These are phyloP conservation scores for Oligophagozyma castellii DNA, from an alignment of 1,139 yeast genomes.

Conservation along the genomic window DNA sequence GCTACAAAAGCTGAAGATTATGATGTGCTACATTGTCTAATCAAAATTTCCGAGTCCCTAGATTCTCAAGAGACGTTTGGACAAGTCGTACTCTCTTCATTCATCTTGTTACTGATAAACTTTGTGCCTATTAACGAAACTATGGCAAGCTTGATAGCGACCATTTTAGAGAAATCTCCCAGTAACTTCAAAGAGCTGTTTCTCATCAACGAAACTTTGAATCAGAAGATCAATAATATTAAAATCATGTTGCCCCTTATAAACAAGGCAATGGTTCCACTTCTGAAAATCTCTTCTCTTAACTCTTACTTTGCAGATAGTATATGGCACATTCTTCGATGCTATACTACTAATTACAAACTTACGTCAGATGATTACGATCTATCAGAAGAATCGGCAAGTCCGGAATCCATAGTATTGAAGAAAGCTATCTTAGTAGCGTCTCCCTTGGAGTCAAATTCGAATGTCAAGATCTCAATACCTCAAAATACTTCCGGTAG, in stretches of 20 bases:
- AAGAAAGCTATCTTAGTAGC: constrained; percentile 28
- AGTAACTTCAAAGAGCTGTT: constrained; percentile 41
- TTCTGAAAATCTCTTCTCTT: constrained; percentile 45
- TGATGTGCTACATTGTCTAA: not conserved
- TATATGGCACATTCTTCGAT: constrained; percentile 43
- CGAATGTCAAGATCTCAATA: constrained; percentile 28
- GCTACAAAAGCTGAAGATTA: not conserved
- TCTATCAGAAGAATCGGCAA: constrained; percentile 11
- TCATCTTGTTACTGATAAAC: constrained; percentile 50
- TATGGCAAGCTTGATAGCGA: constrained; percentile 37
- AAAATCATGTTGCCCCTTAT: constrained; percentile 57
- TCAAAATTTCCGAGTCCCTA: not conserved
- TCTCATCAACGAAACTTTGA: constrained; percentile 41
- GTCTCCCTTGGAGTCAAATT: constrained; percentile 30
- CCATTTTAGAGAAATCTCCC: constrained; percentile 42
- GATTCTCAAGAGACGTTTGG: constrained; percentile 1
- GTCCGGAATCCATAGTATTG: constrained; percentile 24
- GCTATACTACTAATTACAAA: constrained; percentile 34
- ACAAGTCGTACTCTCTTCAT: constrained; percentile 35
- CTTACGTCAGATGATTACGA: constrained; percentile 17
- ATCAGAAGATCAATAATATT: constrained; percentile 42
- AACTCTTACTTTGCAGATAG: constrained; percentile 56
- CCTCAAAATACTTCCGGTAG: constrained; percentile 48
- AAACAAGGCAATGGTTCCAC: constrained; percentile 41
- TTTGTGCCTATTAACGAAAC: constrained; percentile 46